Conservation (phyloP, 192 early-diverging fungal genomes). For the Powellomyces hirtus region DNA sequence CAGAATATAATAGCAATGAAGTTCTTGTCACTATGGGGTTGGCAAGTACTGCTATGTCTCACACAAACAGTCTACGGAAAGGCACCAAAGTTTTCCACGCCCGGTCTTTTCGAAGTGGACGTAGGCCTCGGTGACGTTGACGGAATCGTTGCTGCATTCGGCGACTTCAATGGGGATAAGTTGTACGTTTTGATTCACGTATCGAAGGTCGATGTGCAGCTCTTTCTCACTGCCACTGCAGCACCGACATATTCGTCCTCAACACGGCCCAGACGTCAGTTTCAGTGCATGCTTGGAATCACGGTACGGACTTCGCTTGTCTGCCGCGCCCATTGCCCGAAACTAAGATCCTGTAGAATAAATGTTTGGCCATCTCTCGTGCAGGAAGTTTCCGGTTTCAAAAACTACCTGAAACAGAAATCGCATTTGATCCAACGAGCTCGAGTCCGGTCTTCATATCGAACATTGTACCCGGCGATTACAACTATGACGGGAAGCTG, state of each 20-base stretch:
- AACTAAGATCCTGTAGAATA: background rate
- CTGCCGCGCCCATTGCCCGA: background rate
- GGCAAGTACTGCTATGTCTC: background rate
- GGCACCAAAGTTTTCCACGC: conserved; percentile 24
- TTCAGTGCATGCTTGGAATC: conserved; percentile 71
- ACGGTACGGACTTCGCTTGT: conserved; percentile 32
- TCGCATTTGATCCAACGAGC: conserved; percentile 29
- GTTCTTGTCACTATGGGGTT: background rate
- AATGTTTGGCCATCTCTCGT: background rate
- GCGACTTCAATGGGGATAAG: conserved; percentile 82
- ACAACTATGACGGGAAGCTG: conserved; percentile 82
- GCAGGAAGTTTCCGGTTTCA: conserved; percentile 10
- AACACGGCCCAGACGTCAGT: conserved; percentile 64
- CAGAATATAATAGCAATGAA: background rate
- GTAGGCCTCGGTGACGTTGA: conserved; percentile 61
- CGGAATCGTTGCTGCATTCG: conserved; percentile 80
- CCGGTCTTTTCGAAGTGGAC: conserved; percentile 29
- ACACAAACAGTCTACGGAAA: background rate
- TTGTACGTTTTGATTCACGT: conserved; percentile 38
- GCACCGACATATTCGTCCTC: conserved; percentile 79
- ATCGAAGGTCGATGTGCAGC: background rate
- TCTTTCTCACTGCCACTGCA: conserved; percentile 37
- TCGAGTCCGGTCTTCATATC: conserved; percentile 48
- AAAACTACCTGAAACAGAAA: conserved; percentile 45
- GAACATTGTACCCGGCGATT: conserved; percentile 84